Conservation (phyloP, 2,329 filamentous ascomycete genomes). For the Cladophialophora immunda region DNA sequence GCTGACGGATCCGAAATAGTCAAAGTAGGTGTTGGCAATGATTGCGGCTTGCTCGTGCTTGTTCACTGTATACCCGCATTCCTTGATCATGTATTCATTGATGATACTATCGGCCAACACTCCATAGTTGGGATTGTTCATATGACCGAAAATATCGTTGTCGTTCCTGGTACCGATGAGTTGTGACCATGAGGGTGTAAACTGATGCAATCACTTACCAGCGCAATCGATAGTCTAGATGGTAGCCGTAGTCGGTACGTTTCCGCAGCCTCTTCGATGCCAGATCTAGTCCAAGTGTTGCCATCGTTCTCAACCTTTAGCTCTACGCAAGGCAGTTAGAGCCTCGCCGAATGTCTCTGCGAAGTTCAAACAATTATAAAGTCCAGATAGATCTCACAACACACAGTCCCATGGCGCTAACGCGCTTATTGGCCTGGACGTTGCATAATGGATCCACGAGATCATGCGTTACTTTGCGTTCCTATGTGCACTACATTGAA, state of each 20-base stretch:
- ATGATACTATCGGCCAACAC: conserved; percentile 88
- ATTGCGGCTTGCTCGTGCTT: conserved; percentile 78
- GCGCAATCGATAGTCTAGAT: conserved; percentile 38
- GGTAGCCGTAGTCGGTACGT: conserved; percentile 38
- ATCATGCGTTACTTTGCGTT: background rate
- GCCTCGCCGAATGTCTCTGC: background rate
- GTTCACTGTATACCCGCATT: conserved; percentile 77
- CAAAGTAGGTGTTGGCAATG: conserved; percentile 83
- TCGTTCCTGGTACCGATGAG: conserved; percentile 69
- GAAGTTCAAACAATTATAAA: background rate
- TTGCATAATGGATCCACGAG: background rate
- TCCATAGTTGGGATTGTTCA: conserved; percentile 91
- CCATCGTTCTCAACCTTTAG: background rate
- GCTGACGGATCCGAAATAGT: conserved; percentile 82
- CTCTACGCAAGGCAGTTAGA: background rate
- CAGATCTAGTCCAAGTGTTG: conserved; percentile 32
- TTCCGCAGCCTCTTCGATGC: conserved; percentile 38
- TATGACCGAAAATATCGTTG: conserved; percentile 93
- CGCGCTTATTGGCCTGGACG: background rate
- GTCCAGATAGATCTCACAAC: background rate
- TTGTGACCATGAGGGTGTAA: background rate
- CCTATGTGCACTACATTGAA: background rate
- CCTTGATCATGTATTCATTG: conserved; percentile 84
- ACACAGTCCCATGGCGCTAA: background rate
- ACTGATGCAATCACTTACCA: conserved; percentile 29